Base-by-base conservation (phyloP, 2,329 filamentous ascomycete species). In the Neofusicoccum laricinum region DNA sequence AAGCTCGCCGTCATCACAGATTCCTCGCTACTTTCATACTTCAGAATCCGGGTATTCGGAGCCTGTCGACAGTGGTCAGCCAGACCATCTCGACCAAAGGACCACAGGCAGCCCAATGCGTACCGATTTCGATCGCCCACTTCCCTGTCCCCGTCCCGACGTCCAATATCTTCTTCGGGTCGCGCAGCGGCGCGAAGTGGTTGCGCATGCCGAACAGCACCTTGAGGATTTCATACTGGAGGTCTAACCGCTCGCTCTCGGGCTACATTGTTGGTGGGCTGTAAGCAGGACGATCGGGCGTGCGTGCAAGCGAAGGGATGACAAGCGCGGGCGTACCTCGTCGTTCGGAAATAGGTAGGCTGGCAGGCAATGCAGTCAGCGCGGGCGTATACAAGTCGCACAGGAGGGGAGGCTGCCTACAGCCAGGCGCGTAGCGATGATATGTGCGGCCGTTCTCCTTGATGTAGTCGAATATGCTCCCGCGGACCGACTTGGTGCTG, bases 121-220 rank as follows among this genome's bases (percentile, higher is more conserved):
- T 70, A 79, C 77, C 78, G 71, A 80, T 78, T 57, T 79, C 75
- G 48, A 76, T 72, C 15, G 76, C 76, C 78, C 78, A 80, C 64
- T 71, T 74, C 4, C 78, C 78, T 3, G 76, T 78, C 30, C 78
- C 78, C 8, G 76, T 78, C 41, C 78, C 78, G 65, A 80, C 77
- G 66, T 80, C 78, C 21, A 79, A 67, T 55, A 79, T 74, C 50
- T 70, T 73, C 41, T 69, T 70, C 4, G 78, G 77, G n/a, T 73
- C 66, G 15, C 72, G 66, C 63, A 78, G 63, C 10, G 78, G 78
- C 8, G 78, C 78, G 62, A 74, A 78, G 66, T 71, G 75, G 41
- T 75, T 74, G 17, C 70, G 70, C 8, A 71, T 69, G 36, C 69
- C 69, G 46, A 79, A 74, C 0, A 78, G 69, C 17, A 72, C 72